These are phyloP conservation scores for Trichophyton rubrum DNA, from an alignment of 2,329 filamentous ascomycete genomes.

Conservation along the genomic window DNA sequence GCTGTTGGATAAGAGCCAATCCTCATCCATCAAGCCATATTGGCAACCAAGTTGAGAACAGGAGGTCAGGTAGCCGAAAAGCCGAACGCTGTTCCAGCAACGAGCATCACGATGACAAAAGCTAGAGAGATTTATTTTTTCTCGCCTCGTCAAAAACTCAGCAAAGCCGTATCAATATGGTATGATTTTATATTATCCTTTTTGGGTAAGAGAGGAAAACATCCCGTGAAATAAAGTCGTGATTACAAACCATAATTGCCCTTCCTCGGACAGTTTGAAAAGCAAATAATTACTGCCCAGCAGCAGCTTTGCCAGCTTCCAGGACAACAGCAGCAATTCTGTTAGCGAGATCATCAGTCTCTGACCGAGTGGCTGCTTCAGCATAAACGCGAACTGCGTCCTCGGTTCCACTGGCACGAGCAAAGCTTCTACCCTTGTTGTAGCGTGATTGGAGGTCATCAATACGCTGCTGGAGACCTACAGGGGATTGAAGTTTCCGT, in stretches of 20 bases:
- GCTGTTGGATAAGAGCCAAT: not conserved
- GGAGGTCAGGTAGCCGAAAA: not conserved
- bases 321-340: constrained; percentile 68
- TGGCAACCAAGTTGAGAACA: not conserved
- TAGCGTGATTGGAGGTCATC: constrained; percentile 83
- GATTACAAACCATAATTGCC: not conserved
- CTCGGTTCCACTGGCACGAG: constrained; percentile 85
- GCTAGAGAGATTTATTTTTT: not conserved
- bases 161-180: not conserved
- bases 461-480: constrained; percentile 71
- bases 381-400: constrained; percentile 94
- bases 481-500: constrained; percentile 67
- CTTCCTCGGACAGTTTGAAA: not conserved
- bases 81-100: constrained; percentile 1
- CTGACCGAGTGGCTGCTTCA: constrained; percentile 76
- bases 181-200: not conserved
- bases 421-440: constrained; percentile 78
- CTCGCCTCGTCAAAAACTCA: not conserved
- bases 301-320: constrained; percentile 34
- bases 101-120: not conserved
- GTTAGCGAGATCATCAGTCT: constrained; percentile 80
- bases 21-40: not conserved
- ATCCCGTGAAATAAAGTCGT: constrained; percentile 1
- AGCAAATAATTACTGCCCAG: not conserved
- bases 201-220: not conserved